These are phyloP conservation scores for Shiraia sp. DNA, from an alignment of 2,329 filamentous ascomycete species.

Conservation along the genomic window DNA sequence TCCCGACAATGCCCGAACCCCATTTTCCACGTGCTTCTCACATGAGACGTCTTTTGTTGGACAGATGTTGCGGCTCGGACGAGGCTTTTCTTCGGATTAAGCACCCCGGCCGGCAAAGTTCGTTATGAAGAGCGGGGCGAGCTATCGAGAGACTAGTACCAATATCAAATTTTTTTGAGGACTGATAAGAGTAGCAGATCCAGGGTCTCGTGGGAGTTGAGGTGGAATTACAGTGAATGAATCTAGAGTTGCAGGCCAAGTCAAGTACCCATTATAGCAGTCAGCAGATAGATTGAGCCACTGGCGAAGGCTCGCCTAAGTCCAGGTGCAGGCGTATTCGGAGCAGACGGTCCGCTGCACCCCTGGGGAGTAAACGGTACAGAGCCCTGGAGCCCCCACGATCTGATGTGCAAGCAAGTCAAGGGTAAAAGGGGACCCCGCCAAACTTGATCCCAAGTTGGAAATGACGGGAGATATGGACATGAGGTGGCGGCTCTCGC, in stretches of 20 bases:
- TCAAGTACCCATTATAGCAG: neutral
- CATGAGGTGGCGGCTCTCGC: slow-evolving; percentile 25
- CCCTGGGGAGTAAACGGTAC: slow-evolving; percentile 1
- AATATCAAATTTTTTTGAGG: slow-evolving; percentile 26
- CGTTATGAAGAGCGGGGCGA: slow-evolving; percentile 24
- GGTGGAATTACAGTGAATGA: neutral
- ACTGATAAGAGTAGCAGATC: slow-evolving; percentile 34
- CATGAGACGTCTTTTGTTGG: slow-evolving; percentile 12
- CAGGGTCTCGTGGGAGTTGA: slow-evolving; percentile 10
- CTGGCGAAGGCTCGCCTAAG: slow-evolving; percentile 4
- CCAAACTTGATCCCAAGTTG: slow-evolving; percentile 11
- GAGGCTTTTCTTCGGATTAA: slow-evolving; percentile 29
- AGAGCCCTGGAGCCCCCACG: slow-evolving; percentile 23
- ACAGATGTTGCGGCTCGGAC: slow-evolving; percentile 28
- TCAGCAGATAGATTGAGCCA: neutral
- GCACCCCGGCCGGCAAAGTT: slow-evolving; percentile 16
- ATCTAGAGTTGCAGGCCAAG: neutral
- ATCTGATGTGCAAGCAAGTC: slow-evolving; percentile 21
- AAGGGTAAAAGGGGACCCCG: slow-evolving; percentile 28
- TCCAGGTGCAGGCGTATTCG: slow-evolving; percentile 17
- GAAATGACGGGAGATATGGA: slow-evolving; percentile 23
- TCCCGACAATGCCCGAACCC: slow-evolving; percentile 28
- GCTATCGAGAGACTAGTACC: slow-evolving; percentile 27
- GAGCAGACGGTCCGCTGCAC: slow-evolving; percentile 23
- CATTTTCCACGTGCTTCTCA: slow-evolving; percentile 17